These are phyloP conservation scores for Exophiala oligosperma DNA, from an alignment of 2,329 filamentous ascomycete species.

Conservation along the genomic window DNA sequence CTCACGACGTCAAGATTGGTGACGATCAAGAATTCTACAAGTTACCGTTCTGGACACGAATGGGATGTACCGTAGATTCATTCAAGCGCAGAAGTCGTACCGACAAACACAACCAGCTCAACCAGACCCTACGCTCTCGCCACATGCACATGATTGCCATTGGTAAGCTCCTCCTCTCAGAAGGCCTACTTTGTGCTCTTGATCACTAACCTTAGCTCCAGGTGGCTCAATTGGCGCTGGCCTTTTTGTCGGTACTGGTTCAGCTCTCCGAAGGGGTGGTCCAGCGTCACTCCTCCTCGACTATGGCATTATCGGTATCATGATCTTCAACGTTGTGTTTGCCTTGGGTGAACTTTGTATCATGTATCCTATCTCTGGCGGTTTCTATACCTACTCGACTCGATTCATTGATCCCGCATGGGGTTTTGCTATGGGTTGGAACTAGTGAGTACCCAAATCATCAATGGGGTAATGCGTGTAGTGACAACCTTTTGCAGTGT, in stretches of 20 bases:
- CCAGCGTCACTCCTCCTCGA: slow-evolving; percentile 77
- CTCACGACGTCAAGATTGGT: not conserved
- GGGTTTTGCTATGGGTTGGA: slow-evolving; percentile 48
- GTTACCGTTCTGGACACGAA: slow-evolving; percentile 38
- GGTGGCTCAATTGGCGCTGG: slow-evolving; percentile 60
- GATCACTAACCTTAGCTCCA: not conserved
- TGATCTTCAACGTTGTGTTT: slow-evolving; percentile 91
- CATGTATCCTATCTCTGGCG: slow-evolving; percentile 84
- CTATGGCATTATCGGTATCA: slow-evolving; percentile 74
- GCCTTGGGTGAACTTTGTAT: slow-evolving; percentile 92
- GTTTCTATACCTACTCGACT: slow-evolving; percentile 87
- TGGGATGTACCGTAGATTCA: slow-evolving; percentile 41
- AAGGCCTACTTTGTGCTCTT: not conserved
- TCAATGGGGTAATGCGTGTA: too few relatives aligned
- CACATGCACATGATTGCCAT: slow-evolving; percentile 98
- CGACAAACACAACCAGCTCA: slow-evolving; percentile 16
- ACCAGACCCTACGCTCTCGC: slow-evolving; percentile 39
- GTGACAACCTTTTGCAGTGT: slow-evolving; percentile 40
- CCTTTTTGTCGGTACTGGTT: slow-evolving; percentile 81
- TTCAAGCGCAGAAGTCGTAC: slow-evolving; percentile 36
- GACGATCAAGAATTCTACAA: not conserved
- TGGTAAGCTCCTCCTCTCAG: slow-evolving; percentile 61
- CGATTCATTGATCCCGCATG: slow-evolving; percentile 79
- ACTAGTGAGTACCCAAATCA: not conserved
- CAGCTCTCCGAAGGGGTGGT: slow-evolving; percentile 65